Evolutionary conservation across 179 eudicot genomes (phyloP), one percentile per base, ranked within the genome.

Genomic region (Beta macrorhiza): DNA sequence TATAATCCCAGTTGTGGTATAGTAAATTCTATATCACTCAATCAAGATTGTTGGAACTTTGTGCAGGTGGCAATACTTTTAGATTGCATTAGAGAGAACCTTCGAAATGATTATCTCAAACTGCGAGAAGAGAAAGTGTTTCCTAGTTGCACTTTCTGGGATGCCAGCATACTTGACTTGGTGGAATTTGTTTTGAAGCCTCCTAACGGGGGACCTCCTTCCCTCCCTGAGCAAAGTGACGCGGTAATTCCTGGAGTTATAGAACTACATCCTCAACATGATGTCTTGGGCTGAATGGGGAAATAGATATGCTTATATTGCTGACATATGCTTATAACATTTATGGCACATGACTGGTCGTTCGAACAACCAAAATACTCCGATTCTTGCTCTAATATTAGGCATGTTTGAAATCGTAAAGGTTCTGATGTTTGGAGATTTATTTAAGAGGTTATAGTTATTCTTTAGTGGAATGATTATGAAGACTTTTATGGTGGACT

Each of bases 171-270:
- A 58, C 98, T 96, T 74, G 90, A 94, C 62, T 85, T 92, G 87
- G 92, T 91, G 68, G 94, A 87, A 87, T 71, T 89, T 63, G 90
- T 96, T 80, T 82, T 96, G 84, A 91, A 84, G 83, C 98, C 96
- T 58, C 91, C 92, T 47, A 67, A 80, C 81, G 96, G 98, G 55
- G 98, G 99, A 74, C 99, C 98, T 84, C 98, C 98, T 67, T 77
- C 90, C 20, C 92, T 94, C 45, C 98, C 98, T 25, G 97, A 91
- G 80, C 86, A 86, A 87, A 82, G 83, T 75, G 99, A 96, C 83
- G 91, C 98, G 87, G 99, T 96, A 61, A 32, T 12, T 81, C 78
- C 20, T 69, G 14, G 29, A 45, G 32, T 32, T 25, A 3, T 47
- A 20, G 51, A 13, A 16, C 42, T 37, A 37, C 42, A 37, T 80